Evolutionary conservation across 192 early-diverging fungal species (phyloP).

Genomic region (Podila clonocystis): DNA sequence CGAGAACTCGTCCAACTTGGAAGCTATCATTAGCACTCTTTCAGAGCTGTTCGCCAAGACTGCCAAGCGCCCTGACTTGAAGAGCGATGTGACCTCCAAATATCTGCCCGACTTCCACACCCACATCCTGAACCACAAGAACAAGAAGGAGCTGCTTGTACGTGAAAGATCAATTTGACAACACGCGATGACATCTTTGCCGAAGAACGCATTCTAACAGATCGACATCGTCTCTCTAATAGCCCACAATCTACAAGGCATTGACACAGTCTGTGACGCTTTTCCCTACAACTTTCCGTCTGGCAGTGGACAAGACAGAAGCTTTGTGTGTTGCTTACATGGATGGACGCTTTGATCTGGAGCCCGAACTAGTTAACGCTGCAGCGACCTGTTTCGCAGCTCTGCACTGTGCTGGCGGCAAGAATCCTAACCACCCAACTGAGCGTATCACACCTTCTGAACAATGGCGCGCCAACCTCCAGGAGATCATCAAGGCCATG

Average conservation of each 20-base stretch:
- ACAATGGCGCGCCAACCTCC: slow-evolving; percentile 54
- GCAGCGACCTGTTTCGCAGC: slow-evolving; percentile 55
- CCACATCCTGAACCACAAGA: slow-evolving; percentile 51
- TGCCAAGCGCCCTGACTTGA: slow-evolving; percentile 58
- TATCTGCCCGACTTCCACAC: slow-evolving; percentile 62
- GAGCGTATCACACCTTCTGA: slow-evolving; percentile 44
- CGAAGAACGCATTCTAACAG: neutral
- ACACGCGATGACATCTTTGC: neutral
- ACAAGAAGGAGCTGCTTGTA: slow-evolving; percentile 58
- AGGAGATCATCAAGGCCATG: slow-evolving; percentile 57
- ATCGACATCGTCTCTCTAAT: neutral
- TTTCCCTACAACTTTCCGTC: slow-evolving; percentile 63
- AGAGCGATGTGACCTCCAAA: slow-evolving; percentile 63
- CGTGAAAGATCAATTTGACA: slow-evolving; percentile 1
- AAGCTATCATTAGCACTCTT: slow-evolving; percentile 55
- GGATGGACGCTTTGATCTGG: slow-evolving; percentile 55
- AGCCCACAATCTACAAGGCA: slow-evolving; percentile 56
- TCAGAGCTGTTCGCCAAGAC: slow-evolving; percentile 61
- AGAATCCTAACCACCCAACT: slow-evolving; percentile 50
- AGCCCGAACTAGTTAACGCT: slow-evolving; percentile 30
- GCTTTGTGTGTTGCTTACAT: slow-evolving; percentile 60
- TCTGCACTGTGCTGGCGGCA: slow-evolving; percentile 51
- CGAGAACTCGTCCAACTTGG: slow-evolving; percentile 49
- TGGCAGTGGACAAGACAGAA: slow-evolving; percentile 52
- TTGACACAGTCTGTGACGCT: slow-evolving; percentile 52